Base-by-base conservation (phyloP, 2,329 filamentous ascomycete genomes). In the Chrysosporium queenslandicum region DNA sequence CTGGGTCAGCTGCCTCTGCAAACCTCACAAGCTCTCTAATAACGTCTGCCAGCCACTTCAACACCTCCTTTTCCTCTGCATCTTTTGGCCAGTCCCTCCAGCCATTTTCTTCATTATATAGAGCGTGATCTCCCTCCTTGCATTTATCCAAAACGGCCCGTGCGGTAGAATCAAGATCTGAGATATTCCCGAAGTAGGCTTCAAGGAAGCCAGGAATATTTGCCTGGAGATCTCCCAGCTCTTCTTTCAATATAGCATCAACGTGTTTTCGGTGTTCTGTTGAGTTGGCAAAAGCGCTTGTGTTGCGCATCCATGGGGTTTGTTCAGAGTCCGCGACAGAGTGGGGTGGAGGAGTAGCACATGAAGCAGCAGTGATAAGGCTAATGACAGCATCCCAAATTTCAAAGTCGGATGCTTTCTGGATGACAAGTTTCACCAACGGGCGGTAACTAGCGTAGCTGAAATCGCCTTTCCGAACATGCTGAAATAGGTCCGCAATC, bases 281-380 rank as follows among this genome's bases (percentile, higher is more conserved):
- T n/a, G 62, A 63, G 54, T 66, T 62, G 11, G 52, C 59, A 41
- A 65, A 61, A 50, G 59, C 60, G 53, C 60, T 60, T 18, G 59
- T 64, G 16, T 59, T 66, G 29, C 59, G 60, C 6, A 56, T 51
- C 48, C n/a, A 60, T 14, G 58, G 61, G 1, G 62, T 66, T 50
- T 64, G 57, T 42, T 58, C 27, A 42, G 59, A 57, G 43, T 42
- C 54, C 46, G 25, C 53, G 48, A 34, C 16, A 21, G 25, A 8
- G 50, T 53, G 53, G 32, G 58, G 59, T 45, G 60, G 55, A 23
- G 59, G 61, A 11, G 60, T 61, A 21, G 56, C 14, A 8, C 14
- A 3, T 32, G 32, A 39, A 5, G 3, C 12, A 48, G 25, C 16
- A 21, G 16, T 23, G 32, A 57, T 52, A 12, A 58, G 55, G n/a